Conservation (phyloP, 2,329 filamentous ascomycete species). For the Pseudopithomyces chartarum region DNA sequence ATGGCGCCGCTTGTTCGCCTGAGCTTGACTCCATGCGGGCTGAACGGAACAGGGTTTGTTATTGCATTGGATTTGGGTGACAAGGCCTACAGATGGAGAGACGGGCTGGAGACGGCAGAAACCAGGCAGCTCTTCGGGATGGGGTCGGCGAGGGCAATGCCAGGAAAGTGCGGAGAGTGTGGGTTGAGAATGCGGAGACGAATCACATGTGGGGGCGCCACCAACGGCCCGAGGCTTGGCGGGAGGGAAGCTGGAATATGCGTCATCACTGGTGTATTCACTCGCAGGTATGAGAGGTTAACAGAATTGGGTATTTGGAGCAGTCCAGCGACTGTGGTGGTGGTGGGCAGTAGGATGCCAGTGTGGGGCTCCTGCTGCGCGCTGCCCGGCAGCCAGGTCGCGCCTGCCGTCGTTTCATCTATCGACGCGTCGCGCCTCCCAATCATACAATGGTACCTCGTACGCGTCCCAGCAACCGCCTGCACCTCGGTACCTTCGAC, state of each 20-base stretch:
- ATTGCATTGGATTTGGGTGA: constrained; percentile 15
- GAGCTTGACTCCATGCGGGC: constrained; percentile 27
- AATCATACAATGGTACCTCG: not conserved
- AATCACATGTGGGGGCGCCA: constrained; percentile 29
- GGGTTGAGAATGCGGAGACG: constrained; percentile 19
- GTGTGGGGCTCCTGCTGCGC: constrained; percentile 16
- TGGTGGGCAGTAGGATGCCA: constrained; percentile 11
- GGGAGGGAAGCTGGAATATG: constrained; percentile 4
- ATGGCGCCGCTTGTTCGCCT: constrained; percentile 20
- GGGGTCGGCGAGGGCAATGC: constrained; percentile 10
- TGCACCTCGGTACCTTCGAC: not conserved
- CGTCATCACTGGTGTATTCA: constrained; percentile 14
- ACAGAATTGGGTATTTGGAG: constrained; percentile 7
- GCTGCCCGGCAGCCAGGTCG: constrained; percentile 5
- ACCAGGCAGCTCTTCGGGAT: constrained; percentile 12
- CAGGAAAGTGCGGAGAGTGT: constrained; percentile 26
- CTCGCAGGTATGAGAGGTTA: not conserved
- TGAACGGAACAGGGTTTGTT: constrained; percentile 5
- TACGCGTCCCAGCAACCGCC: not conserved
- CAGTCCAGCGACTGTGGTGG: constrained; percentile 5
- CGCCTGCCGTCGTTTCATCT: constrained; percentile 6
- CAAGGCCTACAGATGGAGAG: constrained; percentile 5
- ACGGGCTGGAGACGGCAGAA: constrained; percentile 15
- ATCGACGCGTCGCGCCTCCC: constrained; percentile 2
- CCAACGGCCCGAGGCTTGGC: constrained; percentile 22